These are phyloP conservation scores for Mycena pura DNA, from an alignment of 768 basidiomycete species.

Conservation along the genomic window DNA sequence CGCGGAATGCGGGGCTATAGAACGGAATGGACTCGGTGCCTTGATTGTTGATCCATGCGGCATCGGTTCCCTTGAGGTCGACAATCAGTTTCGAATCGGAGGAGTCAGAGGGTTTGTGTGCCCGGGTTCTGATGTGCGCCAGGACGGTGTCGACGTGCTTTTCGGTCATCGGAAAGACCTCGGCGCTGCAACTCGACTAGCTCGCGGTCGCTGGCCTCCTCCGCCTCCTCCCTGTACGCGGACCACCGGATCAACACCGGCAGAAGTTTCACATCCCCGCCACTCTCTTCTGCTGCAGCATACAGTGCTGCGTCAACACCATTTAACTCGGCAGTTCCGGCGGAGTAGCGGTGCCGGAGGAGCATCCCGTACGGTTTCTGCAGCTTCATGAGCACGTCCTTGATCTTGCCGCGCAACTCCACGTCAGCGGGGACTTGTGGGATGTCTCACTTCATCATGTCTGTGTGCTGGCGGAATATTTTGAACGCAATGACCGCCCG, in stretches of 20 bases:
- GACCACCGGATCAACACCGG: background rate
- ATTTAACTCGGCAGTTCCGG: slow-evolving; percentile 27
- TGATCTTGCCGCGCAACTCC: background rate
- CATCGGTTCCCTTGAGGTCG: background rate
- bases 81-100: too few species aligned
- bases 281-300: background rate
- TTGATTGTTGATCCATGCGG: background rate
- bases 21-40: background rate
- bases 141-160: too few species aligned
- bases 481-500: slow-evolving; percentile 39
- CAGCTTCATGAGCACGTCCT: slow-evolving; percentile 8
- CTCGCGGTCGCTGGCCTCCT: too few species aligned
- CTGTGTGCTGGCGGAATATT: slow-evolving; percentile 25
- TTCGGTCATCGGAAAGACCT: too few species aligned
- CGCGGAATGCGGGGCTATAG: background rate
- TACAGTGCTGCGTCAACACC: slow-evolving; percentile 31
- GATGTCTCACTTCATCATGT: too few species aligned
- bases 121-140: too few species aligned
- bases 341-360: slow-evolving; percentile 32
- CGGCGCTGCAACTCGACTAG: too few species aligned
- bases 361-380: slow-evolving; percentile 31
- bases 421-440: background rate
- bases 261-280: background rate
- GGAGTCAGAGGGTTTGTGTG: too few species aligned
- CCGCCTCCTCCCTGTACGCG: too few species aligned